Conservation (phyloP, 768 basidiomycete species). For the Russula olivacea region DNA sequence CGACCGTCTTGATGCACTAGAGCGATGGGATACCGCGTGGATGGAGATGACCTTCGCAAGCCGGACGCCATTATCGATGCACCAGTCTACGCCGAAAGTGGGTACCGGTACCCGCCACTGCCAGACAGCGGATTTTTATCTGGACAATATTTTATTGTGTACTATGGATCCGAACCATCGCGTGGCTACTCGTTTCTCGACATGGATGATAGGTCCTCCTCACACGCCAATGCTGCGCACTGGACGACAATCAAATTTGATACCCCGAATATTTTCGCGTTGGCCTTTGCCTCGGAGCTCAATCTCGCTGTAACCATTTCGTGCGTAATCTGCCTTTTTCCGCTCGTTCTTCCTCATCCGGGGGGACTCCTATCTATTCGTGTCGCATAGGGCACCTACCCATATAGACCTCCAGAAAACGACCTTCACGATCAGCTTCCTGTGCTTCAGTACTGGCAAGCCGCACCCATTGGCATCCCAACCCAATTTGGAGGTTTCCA, state of each 20-base stretch:
- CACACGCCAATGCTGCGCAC: not conserved
- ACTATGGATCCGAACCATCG: not conserved
- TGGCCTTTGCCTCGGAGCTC: slow-evolving; percentile 20
- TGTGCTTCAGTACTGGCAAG: slow-evolving; percentile 8
- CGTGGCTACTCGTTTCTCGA: slow-evolving; percentile 4
- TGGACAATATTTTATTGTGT: slow-evolving; percentile 8
- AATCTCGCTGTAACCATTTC: slow-evolving; percentile 7
- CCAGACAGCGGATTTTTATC: not conserved
- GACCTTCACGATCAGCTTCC: not conserved
- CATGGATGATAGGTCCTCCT: not conserved
- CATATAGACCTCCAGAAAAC: not conserved
- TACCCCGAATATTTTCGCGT: slow-evolving; percentile 1
- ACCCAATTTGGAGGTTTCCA: slow-evolving; percentile 1
- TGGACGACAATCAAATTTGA: slow-evolving; percentile 13
- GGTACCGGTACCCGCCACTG: not conserved
- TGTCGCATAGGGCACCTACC: not conserved
- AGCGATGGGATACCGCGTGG: slow-evolving; percentile 6
- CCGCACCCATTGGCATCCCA: slow-evolving; percentile 10
- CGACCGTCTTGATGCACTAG: not conserved
- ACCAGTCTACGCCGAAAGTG: not conserved
- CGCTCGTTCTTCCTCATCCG: not conserved
- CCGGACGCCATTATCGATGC: not conserved
- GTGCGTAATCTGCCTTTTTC: slow-evolving; percentile 1
- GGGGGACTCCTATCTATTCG: not conserved
- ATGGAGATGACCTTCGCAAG: slow-evolving; percentile 1